A percentile compares a stretch with the other conserved stretches of the same genome.
Evolutionary conservation across 2,329 filamentous ascomycete species (phyloP).

Genomic region (Penicillium sp.): DNA sequence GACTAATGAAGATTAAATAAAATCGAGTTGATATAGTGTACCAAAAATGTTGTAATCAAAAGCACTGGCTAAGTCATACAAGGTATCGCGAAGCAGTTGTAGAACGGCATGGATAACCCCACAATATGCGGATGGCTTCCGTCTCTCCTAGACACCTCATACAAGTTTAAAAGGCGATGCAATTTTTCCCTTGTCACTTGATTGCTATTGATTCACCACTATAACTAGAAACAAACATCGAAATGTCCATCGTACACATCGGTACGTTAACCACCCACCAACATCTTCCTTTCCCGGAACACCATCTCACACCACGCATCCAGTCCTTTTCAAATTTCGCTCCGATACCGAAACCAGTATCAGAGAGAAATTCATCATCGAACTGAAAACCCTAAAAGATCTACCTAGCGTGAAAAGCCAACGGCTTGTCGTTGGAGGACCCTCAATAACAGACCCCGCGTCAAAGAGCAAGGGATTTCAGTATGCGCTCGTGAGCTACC

Average conservation of each 20-base stretch:
- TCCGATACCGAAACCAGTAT: conserved; percentile 48
- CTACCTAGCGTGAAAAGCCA: conserved; percentile 54
- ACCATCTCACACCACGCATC: background rate
- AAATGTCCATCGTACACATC: conserved; percentile 34
- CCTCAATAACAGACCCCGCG: conserved; percentile 57
- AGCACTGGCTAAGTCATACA: background rate
- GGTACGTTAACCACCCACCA: conserved; percentile 18
- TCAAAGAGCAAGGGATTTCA: conserved; percentile 59
- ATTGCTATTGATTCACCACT: background rate
- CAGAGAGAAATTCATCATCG: conserved; percentile 50
- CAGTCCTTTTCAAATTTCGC: conserved; percentile 58
- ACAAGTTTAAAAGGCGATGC: background rate
- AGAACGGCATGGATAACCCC: background rate
- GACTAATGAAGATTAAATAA: background rate
- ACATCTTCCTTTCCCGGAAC: background rate
- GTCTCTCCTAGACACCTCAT: background rate
- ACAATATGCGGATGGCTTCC: background rate
- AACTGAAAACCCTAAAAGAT: conserved; percentile 55
- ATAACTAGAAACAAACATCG: background rate
- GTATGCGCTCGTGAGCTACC: conserved; percentile 57
- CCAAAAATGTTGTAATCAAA: background rate
- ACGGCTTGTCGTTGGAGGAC: conserved; percentile 57
- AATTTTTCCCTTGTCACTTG: background rate
- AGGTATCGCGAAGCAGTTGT: too few species aligned
- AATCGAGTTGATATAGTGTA: background rate